phyloP scores from a whole-genome alignment of 2,329 filamentous ascomycete genomes.

The Ophidiomyces ophidiicola region DNA sequence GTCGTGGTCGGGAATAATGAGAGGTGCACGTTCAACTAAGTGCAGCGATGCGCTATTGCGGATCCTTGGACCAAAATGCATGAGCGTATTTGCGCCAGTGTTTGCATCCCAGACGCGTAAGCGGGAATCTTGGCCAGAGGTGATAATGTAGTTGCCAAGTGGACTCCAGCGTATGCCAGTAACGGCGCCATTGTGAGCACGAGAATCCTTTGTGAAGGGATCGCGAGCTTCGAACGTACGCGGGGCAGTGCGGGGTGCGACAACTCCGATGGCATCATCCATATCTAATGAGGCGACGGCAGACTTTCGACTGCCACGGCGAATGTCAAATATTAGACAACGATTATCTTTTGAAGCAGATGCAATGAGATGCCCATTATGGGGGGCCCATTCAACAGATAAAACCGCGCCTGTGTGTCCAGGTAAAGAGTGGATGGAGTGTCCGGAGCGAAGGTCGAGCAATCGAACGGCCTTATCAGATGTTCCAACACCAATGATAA shows the following conservation, averaged over 20 bases:
- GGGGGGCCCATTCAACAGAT: conserved; percentile 68
- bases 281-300: conserved; percentile 68
- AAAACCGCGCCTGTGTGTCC: conserved; percentile 56
- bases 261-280: conserved; percentile 65
- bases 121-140: conserved; percentile 68
- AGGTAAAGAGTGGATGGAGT: conserved; percentile 58
- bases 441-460: conserved; percentile 72
- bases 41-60: conserved; percentile 53
- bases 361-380: conserved; percentile 64
- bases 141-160: conserved; percentile 63
- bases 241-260: conserved; percentile 27
- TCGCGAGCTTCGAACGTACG: conserved; percentile 24
- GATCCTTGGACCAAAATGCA: conserved; percentile 72
- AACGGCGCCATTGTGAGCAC: conserved; percentile 67
- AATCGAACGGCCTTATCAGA: conserved; percentile 74
- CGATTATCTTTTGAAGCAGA: conserved; percentile 77
- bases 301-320: conserved; percentile 54
- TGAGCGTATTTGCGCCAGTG: conserved; percentile 73
- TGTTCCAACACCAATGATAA: conserved; percentile 78
- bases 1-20: conserved; percentile 51
- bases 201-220: conserved; percentile 34
- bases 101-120: conserved; percentile 78
- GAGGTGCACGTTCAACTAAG: conserved; percentile 48
- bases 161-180: conserved; percentile 80
- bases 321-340: conserved; percentile 75